Conservation (phyloP, 2,329 filamentous ascomycete genomes). For the Colletotrichum nymphaeae region DNA sequence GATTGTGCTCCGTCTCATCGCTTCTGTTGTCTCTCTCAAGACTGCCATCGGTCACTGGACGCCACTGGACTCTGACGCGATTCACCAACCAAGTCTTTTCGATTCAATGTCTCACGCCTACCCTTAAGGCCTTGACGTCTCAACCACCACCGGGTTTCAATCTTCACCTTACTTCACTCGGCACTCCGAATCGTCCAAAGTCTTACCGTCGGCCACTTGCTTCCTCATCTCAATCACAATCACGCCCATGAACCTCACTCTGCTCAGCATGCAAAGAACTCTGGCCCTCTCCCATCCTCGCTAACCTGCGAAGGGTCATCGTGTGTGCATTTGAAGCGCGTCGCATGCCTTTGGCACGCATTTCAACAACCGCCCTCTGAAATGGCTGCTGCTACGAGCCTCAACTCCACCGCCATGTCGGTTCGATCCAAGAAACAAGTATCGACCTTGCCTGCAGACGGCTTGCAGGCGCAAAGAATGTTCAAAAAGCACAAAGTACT, state of each 20-base stretch:
- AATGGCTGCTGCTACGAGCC: slow-evolving; percentile 42
- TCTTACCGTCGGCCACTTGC: not conserved
- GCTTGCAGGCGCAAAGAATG: slow-evolving; percentile 47
- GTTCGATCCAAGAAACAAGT: slow-evolving; percentile 44
- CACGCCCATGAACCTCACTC: slow-evolving; percentile 21
- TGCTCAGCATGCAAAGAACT: slow-evolving; percentile 34
- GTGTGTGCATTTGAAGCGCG: slow-evolving; percentile 16
- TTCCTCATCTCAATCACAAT: not conserved
- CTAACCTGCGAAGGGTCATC: slow-evolving; percentile 31
- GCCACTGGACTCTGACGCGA: slow-evolving; percentile 16
- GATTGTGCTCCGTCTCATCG: slow-evolving; percentile 24
- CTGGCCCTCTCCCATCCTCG: slow-evolving; percentile 18
- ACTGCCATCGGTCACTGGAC: not conserved
- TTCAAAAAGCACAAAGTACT: slow-evolving; percentile 61
- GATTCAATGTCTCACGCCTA: slow-evolving; percentile 32
- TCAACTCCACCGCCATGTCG: slow-evolving; percentile 47
- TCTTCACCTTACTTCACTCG: not conserved
- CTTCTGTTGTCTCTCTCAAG: slow-evolving; percentile 1
- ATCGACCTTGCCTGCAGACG: slow-evolving; percentile 41
- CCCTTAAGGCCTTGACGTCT: slow-evolving; percentile 8
- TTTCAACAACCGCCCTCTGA: not conserved
- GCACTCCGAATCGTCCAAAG: not conserved
- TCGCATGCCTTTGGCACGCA: not conserved
- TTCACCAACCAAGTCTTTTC: slow-evolving; percentile 16
- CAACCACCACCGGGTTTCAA: not conserved